These are phyloP conservation scores for Cyathus striatus DNA, from an alignment of 768 basidiomycete genomes.

Conservation along the genomic window DNA sequence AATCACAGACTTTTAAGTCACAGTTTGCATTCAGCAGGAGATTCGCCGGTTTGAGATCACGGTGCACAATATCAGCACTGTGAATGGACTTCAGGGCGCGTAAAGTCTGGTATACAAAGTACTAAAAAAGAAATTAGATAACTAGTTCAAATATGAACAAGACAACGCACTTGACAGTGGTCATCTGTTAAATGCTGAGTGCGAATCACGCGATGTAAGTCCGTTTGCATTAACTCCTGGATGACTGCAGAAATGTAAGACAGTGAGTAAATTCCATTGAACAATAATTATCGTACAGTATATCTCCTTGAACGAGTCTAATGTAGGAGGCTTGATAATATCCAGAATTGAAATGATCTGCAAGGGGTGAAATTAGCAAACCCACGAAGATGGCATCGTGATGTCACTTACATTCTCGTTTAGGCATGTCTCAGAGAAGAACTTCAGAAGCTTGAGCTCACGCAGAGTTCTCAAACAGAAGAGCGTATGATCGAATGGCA, in stretches of 20 bases:
- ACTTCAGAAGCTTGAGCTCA: constrained; percentile 86
- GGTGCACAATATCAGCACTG: constrained; percentile 76
- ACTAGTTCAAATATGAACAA: constrained; percentile 32
- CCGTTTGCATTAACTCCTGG: constrained; percentile 88
- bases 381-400: too few relatives aligned
- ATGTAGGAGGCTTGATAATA: constrained; percentile 74
- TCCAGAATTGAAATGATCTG: constrained; percentile 92
- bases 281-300: constrained; percentile 51
- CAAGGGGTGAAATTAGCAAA: constrained; percentile 6
- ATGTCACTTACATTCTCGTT: constrained; percentile 79
- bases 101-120: constrained; percentile 81
- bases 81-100: constrained; percentile 88
- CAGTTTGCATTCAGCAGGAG: constrained; percentile 86
- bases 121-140: constrained; percentile 33
- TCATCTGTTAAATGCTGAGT: constrained; percentile 90
- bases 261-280: constrained; percentile 2
- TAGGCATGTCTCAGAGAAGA: constrained; percentile 74
- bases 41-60: constrained; percentile 84
- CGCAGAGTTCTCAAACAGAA: constrained; percentile 87
- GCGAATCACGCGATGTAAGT: constrained; percentile 86
- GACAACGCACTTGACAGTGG: constrained; percentile 62
- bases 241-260: constrained; percentile 44
- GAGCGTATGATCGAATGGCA: constrained; percentile 90
- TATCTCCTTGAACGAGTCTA: constrained; percentile 82
- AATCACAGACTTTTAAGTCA: constrained; percentile 87